A percentile compares a stretch with the other conserved stretches of the same genome.
phyloP scores from a whole-genome alignment of 306 rosid genomes.

The Sicyos edulis region DNA sequence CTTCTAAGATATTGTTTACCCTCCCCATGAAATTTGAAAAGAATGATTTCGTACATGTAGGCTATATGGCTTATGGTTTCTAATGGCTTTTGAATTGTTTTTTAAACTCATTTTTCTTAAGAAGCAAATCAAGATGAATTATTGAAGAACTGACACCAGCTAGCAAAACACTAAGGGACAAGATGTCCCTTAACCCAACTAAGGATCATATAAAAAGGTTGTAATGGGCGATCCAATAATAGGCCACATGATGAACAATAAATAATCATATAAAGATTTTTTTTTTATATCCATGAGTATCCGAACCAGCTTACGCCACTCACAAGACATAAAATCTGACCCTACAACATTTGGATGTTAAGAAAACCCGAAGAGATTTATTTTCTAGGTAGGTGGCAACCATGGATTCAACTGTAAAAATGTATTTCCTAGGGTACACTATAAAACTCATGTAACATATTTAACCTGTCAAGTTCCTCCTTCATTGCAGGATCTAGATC shows the following conservation, averaged over 20 bases:
- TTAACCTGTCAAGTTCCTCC: constrained; percentile 81
- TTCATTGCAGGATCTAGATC: constrained; percentile 85
- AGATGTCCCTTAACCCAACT: neutral
- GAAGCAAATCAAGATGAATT: neutral
- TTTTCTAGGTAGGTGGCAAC: too few species aligned
- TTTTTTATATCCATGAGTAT: too few species aligned
- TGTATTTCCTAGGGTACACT: neutral
- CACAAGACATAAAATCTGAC: too few species aligned
- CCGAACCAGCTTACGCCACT: too few species aligned
- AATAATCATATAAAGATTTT: neutral
- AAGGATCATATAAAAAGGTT: neutral
- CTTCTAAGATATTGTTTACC: neutral
- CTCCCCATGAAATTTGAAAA: neutral
- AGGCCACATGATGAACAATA: neutral
- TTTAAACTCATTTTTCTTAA: neutral
- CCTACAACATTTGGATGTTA: too few species aligned
- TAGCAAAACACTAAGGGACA: neutral
- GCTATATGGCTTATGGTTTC: neutral
- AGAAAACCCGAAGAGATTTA: too few species aligned
- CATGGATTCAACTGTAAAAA: too few species aligned
- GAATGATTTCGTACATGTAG: neutral
- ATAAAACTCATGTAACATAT: neutral
- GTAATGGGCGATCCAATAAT: neutral
- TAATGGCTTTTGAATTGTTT: neutral
- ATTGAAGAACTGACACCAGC: neutral